phyloP scores from a whole-genome alignment of 2,329 filamentous ascomycete species.

The Pochonia chlamydosporia region DNA sequence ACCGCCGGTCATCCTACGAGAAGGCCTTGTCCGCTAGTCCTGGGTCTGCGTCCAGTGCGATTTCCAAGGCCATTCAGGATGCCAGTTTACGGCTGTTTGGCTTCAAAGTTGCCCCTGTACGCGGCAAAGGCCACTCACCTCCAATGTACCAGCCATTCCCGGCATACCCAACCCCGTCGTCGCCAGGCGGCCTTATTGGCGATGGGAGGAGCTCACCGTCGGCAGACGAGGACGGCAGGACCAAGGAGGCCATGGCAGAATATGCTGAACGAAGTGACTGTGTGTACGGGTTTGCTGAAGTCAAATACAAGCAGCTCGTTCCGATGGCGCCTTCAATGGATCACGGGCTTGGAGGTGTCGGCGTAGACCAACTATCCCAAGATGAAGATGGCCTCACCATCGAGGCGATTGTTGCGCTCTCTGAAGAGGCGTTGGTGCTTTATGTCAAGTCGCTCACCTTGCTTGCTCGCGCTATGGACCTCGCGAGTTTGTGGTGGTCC shows the following conservation, averaged over 20 bases:
- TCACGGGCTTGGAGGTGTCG: slow-evolving; percentile 61
- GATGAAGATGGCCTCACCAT: slow-evolving; percentile 74
- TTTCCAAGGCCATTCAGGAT: slow-evolving; percentile 92
- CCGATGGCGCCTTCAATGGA: slow-evolving; percentile 76
- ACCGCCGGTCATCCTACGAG: slow-evolving; percentile 76
- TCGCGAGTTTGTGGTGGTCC: slow-evolving; percentile 88
- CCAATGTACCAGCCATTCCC: slow-evolving; percentile 80
- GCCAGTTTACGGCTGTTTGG: slow-evolving; percentile 74
- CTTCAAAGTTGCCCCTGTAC: slow-evolving; percentile 62
- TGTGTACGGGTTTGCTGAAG: slow-evolving; percentile 94
- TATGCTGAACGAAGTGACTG: slow-evolving; percentile 90
- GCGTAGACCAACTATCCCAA: slow-evolving; percentile 43
- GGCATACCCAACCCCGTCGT: slow-evolving; percentile 67
- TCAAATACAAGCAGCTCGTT: slow-evolving; percentile 97
- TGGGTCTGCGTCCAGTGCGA: slow-evolving; percentile 75
- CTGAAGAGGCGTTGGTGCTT: slow-evolving; percentile 89
- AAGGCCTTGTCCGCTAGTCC: slow-evolving; percentile 63
- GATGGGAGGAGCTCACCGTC: slow-evolving; percentile 52
- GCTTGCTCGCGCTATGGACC: slow-evolving; percentile 90
- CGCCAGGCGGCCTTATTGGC: slow-evolving; percentile 57
- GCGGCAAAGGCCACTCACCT: slow-evolving; percentile 63
- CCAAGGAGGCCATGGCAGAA: slow-evolving; percentile 81
- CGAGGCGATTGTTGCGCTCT: slow-evolving; percentile 79
- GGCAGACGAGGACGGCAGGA: slow-evolving; percentile 70
- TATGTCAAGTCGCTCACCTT: slow-evolving; percentile 93